Base-by-base conservation (phyloP, 129 eudicot species). In the Chrysanthemum makinoi region DNA sequence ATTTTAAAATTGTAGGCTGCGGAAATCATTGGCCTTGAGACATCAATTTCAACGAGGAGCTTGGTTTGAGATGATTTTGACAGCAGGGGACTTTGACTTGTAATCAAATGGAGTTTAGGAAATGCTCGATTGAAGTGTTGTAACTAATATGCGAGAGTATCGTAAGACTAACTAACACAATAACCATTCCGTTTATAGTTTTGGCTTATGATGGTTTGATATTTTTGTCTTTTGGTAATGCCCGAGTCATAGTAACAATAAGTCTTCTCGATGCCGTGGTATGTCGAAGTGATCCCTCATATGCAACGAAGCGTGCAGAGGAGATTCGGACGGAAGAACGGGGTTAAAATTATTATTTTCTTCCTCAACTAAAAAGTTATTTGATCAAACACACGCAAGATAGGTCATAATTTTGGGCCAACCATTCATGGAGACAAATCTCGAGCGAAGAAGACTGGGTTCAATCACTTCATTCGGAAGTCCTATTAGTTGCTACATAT, bases 341-440 rank as follows among this genome's bases (percentile, higher is more conserved):
- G 72, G 96, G 98, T 30, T 89, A 92, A 89, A 72, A 73, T 85
- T 24, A 92, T 92, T 56, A 82, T 92, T 7, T 92, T 92, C 48
- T 92, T 96, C n/a, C 68, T 86, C 97, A 46, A 91, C 96, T 1
- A 91, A 88, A 61, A 91, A 78, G 24, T 20, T 91, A 77, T 91
- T 96, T 55, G 96, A 91, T 75, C 91, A 88, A 69, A 88, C 72
- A 62, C 98, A 50, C 91, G 91, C 6, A 91, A 75, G 74, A 74
- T 88, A 55, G 79, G 89, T 20, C 94, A 96, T 33, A 82, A 50
- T 78, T 91, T 91, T 79, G 87, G 87, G 30, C 96, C 98, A 49
- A 96, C 96, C 62, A 92, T 92, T 68, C 98, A 92, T 79, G 98
- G 98, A 50, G 98, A 89, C 83, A 92, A 92, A 69, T 74, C 86